phyloP scores from a whole-genome alignment of 208 protist genomes.

The Acanthamoeba sp. region DNA sequence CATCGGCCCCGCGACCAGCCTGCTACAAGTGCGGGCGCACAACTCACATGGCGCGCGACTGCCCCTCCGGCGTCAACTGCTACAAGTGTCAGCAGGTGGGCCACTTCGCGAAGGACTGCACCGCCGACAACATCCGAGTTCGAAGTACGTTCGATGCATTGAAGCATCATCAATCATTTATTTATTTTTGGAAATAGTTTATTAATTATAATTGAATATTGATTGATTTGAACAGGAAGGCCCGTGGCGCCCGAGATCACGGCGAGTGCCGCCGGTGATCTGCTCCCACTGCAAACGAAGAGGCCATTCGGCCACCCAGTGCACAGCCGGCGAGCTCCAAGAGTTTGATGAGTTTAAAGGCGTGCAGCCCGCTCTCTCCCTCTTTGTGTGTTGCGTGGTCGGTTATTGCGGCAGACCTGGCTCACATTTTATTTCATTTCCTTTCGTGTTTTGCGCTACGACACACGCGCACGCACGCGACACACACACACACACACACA shows the following conservation, averaged over 20 bases:
- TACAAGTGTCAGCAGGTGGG: constrained; percentile 21
- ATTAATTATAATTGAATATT: not conserved
- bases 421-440: not conserved
- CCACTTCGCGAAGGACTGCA: constrained; percentile 55
- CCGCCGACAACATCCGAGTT: not conserved
- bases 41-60: constrained; percentile 35
- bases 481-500: too few relatives aligned
- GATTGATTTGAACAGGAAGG: not conserved
- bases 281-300: constrained; percentile 9
- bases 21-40: constrained; percentile 59
- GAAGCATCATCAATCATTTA: not conserved
- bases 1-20: constrained; percentile 23
- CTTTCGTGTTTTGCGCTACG: not conserved
- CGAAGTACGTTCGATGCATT: not conserved
- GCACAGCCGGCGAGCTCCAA: constrained; percentile 9
- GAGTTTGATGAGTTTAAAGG: constrained; percentile 42
- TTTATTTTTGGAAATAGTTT: not conserved
- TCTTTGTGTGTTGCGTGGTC: not conserved
- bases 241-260: not conserved
- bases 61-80: constrained; percentile 29
- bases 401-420: not conserved
- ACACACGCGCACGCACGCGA: too few relatives aligned
- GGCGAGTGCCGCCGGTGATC: constrained; percentile 38
- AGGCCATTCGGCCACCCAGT: constrained; percentile 4
- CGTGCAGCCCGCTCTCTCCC: not conserved